These are phyloP conservation scores for Calocybe gangraenosa DNA, from an alignment of 768 basidiomycete species.

Conservation along the genomic window DNA sequence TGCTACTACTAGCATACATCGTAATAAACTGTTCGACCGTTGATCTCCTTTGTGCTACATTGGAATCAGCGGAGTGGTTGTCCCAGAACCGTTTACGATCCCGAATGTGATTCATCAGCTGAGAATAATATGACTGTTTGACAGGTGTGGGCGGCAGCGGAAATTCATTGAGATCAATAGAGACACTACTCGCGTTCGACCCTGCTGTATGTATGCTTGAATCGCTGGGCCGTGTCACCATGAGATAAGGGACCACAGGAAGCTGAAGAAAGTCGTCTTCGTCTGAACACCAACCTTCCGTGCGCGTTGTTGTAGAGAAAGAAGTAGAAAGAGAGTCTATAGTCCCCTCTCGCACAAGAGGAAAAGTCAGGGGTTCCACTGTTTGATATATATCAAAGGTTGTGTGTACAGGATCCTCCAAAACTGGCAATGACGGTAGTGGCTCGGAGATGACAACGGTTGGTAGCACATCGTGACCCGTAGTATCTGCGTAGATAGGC, in stretches of 20 bases:
- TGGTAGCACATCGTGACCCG: slow-evolving; percentile 12
- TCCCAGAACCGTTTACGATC: slow-evolving; percentile 15
- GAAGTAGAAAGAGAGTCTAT: slow-evolving; percentile 13
- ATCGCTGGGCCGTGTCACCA: slow-evolving; percentile 33
- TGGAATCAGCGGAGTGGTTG: slow-evolving; percentile 12
- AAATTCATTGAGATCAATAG: slow-evolving; percentile 42
- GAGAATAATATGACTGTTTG: slow-evolving; percentile 15
- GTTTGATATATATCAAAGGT: slow-evolving; percentile 1
- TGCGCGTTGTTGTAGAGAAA: slow-evolving; percentile 8
- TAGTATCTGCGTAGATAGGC: not conserved
- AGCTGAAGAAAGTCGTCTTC: slow-evolving; percentile 13
- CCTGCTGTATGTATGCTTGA: slow-evolving; percentile 26
- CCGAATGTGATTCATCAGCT: slow-evolving; percentile 15
- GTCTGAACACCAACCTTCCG: slow-evolving; percentile 12
- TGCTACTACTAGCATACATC: slow-evolving; percentile 18
- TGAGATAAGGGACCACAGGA: slow-evolving; percentile 19
- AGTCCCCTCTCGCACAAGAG: slow-evolving; percentile 15
- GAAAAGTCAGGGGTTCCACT: slow-evolving; percentile 14
- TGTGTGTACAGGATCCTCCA: slow-evolving; percentile 5
- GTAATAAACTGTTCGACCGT: slow-evolving; percentile 20
- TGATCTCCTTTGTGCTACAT: slow-evolving; percentile 15
- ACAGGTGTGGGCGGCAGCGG: slow-evolving; percentile 34
- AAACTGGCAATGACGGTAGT: slow-evolving; percentile 4
- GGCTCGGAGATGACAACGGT: slow-evolving; percentile 21
- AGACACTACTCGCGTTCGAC: slow-evolving; percentile 34